Evolutionary conservation across 2,329 filamentous ascomycete species (phyloP), one percentile per base, ranked within the genome.

Genomic region (Phoma sp.): DNA sequence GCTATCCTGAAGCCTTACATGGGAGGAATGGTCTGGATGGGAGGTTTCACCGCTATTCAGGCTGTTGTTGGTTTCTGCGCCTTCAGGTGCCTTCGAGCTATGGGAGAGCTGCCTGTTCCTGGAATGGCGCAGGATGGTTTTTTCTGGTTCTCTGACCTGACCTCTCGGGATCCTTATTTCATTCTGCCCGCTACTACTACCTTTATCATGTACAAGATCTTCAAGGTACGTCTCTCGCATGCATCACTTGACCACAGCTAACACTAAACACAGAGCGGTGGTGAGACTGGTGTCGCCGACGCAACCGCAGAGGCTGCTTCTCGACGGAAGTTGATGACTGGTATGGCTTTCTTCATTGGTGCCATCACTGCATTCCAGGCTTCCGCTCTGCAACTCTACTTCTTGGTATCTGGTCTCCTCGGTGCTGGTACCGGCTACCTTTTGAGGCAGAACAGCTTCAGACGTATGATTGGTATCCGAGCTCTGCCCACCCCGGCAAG

Each of bases 61-160:
- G 76, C 89, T 11, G 87, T 92, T 5, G 80, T 96, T 60, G 90
- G 89, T 56, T 92, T 87, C 73, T 92, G 92, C 65, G 87, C 89
- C 55, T 98, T 93, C 81, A 86, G 90, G 56, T 80, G 93, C 38
- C 74, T 96, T 59, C 83, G 85, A 47, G 87, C 83, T 62, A 96
- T 96, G 89, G 76, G 85, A 1, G 74, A 80, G 18, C 78, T 98
- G 40, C 93, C 93, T 4, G 91, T 97, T 5, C 93, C 93, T 0
- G 88, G 86, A 1, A 74, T 98, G 60, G 84, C 90, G 64, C 78
- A 77, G 1, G 90, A 90, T 26, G 88, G 90, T 2, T 76, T 87
- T 29, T 76, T 87, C 33, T 99, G 95, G 95, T 84, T 98, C 62
- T 76, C 79, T 1, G 90, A 98, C 73, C 76, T 99, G 58, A 88